Evolutionary conservation across 163 green algal species (phyloP).

Genomic region (Chloroidium sp.): DNA sequence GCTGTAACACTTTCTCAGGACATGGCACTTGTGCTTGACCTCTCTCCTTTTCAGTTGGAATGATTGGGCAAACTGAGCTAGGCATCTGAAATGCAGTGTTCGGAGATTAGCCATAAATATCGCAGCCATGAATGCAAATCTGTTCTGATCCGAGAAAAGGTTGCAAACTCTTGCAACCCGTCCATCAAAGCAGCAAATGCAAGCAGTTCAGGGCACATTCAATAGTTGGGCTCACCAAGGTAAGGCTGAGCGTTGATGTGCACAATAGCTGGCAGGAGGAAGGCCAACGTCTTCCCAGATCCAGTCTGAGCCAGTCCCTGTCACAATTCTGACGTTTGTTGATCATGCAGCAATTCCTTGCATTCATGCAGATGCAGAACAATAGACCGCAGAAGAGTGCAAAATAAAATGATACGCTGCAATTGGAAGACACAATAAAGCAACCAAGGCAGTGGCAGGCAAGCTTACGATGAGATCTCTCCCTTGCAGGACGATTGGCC

Average conservation of each 20-base stretch:
- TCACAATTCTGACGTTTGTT: conserved; percentile 70
- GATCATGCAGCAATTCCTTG: not conserved
- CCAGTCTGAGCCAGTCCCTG: conserved; percentile 92
- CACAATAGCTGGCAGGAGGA: conserved; percentile 83
- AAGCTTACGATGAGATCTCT: conserved; percentile 84
- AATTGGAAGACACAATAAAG: conserved; percentile 24
- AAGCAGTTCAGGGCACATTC: not conserved
- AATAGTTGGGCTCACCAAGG: conserved; percentile 61
- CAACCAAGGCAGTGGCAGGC: conserved; percentile 89
- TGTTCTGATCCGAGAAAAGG: no score
- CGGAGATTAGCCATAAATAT: no score
- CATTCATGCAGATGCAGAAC: not conserved
- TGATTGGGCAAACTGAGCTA: no score
- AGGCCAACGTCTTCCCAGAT: conserved; percentile 88
- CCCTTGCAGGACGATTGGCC: conserved; percentile 91
- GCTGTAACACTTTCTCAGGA: no score
- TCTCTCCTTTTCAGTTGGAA: no score
- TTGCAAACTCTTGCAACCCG: no score
- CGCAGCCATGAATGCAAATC: no score
- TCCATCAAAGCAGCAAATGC: no score
- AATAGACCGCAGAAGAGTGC: not conserved
- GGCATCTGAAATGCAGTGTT: no score
- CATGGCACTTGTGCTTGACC: no score
- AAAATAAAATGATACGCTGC: not conserved
- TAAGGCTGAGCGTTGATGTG: conserved; percentile 79